Percentiles rank a stretch among this genome's conserved stretches.
phyloP scores from a whole-genome alignment of 345 rosid genomes.

The Anacardium occidentale region DNA sequence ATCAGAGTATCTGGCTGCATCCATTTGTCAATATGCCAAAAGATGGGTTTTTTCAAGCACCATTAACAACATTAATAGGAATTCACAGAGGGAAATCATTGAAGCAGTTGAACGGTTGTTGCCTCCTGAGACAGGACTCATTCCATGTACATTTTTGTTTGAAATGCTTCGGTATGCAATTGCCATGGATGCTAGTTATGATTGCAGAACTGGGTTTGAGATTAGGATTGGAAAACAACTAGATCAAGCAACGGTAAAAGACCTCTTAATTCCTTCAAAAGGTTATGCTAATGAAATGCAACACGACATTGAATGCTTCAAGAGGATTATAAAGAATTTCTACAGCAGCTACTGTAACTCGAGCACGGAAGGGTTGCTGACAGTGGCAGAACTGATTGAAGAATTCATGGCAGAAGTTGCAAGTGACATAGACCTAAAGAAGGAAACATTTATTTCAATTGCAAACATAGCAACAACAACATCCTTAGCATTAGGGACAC shows the following conservation, averaged over 20 bases:
- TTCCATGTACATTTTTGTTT: conserved; percentile 56
- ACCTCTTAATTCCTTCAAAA: conserved; percentile 49
- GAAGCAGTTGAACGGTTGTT: conserved; percentile 69
- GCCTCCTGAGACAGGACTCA: conserved; percentile 48
- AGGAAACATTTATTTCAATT: conserved; percentile 45
- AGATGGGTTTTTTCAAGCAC: conserved; percentile 42
- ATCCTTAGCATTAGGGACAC: conserved; percentile 33
- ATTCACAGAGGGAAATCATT: conserved; percentile 42
- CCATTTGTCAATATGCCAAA: conserved; percentile 53
- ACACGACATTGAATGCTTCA: conserved; percentile 59
- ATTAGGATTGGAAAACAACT: conserved; percentile 72
- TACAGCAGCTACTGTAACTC: conserved; percentile 36
- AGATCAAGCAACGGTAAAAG: conserved; percentile 55
- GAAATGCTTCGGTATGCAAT: conserved; percentile 54
- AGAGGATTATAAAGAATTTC: conserved; percentile 56
- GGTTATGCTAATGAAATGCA: conserved; percentile 50
- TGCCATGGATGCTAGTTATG: conserved; percentile 44
- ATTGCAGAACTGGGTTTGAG: conserved; percentile 68
- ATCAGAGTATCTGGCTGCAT: conserved; percentile 41
- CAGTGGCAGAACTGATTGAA: conserved; percentile 65
- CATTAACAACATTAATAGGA: conserved; percentile 23
- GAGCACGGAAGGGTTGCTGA: conserved; percentile 28
- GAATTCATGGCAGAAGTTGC: conserved; percentile 63
- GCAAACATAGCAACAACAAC: conserved; percentile 53
- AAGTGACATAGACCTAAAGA: conserved; percentile 50